Evolutionary conservation across 2,329 filamentous ascomycete species (phyloP).

Genomic region (Cryphonectria radicalis): DNA sequence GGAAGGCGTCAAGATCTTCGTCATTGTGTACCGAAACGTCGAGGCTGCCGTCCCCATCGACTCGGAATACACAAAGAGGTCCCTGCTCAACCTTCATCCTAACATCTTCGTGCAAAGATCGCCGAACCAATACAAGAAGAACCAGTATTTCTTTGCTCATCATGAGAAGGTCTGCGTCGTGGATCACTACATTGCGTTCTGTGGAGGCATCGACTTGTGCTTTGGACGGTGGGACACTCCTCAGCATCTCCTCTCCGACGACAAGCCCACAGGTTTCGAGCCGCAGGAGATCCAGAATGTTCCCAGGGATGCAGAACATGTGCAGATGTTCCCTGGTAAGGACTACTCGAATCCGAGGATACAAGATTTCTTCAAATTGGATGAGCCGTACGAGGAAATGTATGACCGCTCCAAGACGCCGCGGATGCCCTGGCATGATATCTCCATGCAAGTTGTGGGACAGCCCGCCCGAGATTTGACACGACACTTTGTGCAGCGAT

Average conservation of each 20-base stretch:
- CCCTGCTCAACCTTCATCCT: conserved; percentile 89
- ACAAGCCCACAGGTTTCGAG: conserved; percentile 95
- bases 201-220: conserved; percentile 94
- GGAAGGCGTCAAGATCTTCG: conserved; percentile 95
- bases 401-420: conserved; percentile 89
- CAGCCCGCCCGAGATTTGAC: conserved; percentile 94
- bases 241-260: conserved; percentile 86
- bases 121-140: conserved; percentile 97
- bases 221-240: conserved; percentile 98
- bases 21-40: conserved; percentile 97
- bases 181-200: conserved; percentile 93
- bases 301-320: conserved; percentile 90
- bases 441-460: conserved; percentile 95
- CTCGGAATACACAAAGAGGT: conserved; percentile 97
- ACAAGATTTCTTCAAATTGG: conserved; percentile 90
- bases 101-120: conserved; percentile 97
- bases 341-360: conserved; percentile 97
- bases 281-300: conserved; percentile 67
- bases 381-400: conserved; percentile 98
- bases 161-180: conserved; percentile 98
- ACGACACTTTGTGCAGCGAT: conserved; percentile 94
- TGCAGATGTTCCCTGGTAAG: conserved; percentile 95
- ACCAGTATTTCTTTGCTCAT: conserved; percentile 99
- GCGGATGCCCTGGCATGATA: conserved; percentile 98
- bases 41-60: conserved; percentile 97